Percentiles rank a stretch among this genome's conserved stretches.
phyloP scores from a whole-genome alignment of 345 rosid genomes.

The Pugionium cornutum region DNA sequence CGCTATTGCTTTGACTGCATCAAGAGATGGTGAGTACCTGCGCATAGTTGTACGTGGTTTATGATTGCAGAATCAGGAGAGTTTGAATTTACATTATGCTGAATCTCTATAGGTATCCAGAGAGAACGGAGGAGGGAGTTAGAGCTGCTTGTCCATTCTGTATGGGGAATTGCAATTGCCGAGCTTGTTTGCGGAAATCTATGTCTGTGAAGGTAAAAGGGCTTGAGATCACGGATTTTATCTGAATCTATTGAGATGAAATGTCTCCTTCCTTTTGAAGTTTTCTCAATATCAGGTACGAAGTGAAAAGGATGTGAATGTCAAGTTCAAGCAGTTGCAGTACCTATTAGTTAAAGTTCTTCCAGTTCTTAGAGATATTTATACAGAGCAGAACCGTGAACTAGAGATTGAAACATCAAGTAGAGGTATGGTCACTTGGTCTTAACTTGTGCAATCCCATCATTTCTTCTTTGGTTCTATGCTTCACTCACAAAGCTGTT shows the following conservation, averaged over 20 bases:
- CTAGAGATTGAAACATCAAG: conserved; percentile 37
- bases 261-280: background rate
- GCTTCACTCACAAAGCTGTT: background rate
- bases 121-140: conserved; percentile 27
- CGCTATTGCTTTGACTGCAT: conserved; percentile 32
- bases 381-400: conserved; percentile 34
- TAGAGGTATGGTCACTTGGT: conserved; percentile 25
- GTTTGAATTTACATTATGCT: background rate
- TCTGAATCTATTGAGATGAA: conserved; percentile 2
- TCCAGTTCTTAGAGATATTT: conserved; percentile 37
- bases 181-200: conserved; percentile 37
- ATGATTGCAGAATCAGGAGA: background rate
- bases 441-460: conserved; percentile 5
- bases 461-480: conserved; percentile 4
- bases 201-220: conserved; percentile 35
- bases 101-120: conserved; percentile 27
- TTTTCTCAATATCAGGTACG: conserved; percentile 9
- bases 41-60: background rate
- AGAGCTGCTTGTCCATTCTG: conserved; percentile 35
- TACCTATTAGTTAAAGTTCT: conserved; percentile 40
- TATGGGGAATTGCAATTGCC: conserved; percentile 34
- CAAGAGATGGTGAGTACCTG: conserved; percentile 29
- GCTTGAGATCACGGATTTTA: background rate
- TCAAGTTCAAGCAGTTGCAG: conserved; percentile 42
- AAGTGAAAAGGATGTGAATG: conserved; percentile 10